Conservation (phyloP, 306 rosid genomes). For the Comarum palustre region DNA sequence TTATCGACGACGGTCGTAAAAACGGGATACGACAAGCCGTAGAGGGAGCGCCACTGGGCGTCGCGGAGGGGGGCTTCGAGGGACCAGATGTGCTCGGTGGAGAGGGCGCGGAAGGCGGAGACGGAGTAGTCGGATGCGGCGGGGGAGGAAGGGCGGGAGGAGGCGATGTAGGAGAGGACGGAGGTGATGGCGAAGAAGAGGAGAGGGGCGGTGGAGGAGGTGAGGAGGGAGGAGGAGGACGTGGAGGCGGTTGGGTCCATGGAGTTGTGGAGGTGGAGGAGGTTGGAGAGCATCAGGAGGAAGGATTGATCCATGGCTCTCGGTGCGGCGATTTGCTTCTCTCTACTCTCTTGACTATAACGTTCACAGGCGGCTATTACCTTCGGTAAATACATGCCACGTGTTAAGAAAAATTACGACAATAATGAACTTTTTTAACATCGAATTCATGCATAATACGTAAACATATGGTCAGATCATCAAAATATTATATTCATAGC, state of each 20-base stretch:
- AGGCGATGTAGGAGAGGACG: slow-evolving; percentile 80
- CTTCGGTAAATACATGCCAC: too few relatives aligned
- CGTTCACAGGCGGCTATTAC: too few relatives aligned
- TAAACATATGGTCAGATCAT: too few relatives aligned
- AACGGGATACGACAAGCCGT: slow-evolving; percentile 82
- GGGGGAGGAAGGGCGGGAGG: slow-evolving; percentile 42
- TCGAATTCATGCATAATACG: too few relatives aligned
- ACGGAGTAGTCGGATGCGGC: slow-evolving; percentile 61
- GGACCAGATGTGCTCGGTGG: slow-evolving; percentile 95
- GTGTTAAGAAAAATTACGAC: too few relatives aligned
- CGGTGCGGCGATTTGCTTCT: too few relatives aligned
- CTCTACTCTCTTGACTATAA: too few relatives aligned
- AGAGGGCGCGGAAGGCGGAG: slow-evolving; percentile 84
- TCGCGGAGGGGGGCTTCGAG: slow-evolving; percentile 88
- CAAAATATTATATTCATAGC: too few relatives aligned
- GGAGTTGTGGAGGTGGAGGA: slow-evolving; percentile 85
- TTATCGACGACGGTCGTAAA: slow-evolving; percentile 88
- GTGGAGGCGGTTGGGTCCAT: slow-evolving; percentile 81
- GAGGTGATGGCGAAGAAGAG: slow-evolving; percentile 94
- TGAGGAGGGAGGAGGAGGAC: slow-evolving; percentile 65
- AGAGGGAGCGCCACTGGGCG: slow-evolving; percentile 87
- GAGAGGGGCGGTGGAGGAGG: slow-evolving; percentile 87
- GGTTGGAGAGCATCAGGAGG: slow-evolving; percentile 76
- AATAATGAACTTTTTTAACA: too few relatives aligned
- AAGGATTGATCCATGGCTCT: slow-evolving; percentile 67